phyloP scores from a whole-genome alignment of 306 rosid genomes.

The Dryas alaskensis region DNA sequence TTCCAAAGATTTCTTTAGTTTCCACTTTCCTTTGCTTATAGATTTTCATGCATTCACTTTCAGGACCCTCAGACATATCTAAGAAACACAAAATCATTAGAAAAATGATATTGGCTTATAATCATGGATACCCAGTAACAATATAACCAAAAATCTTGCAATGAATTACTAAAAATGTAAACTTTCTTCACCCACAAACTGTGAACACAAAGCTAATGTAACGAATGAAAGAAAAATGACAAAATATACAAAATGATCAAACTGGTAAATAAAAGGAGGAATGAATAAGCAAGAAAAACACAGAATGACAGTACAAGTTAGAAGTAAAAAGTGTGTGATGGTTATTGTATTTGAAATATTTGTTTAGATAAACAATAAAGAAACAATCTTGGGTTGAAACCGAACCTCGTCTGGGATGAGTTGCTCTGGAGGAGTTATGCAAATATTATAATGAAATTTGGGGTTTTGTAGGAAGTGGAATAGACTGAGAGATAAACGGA shows the following conservation, averaged over 20 bases:
- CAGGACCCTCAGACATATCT: constrained; percentile 7
- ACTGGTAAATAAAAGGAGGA: too few species aligned
- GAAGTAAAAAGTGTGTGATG: neutral
- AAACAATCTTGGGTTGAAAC: neutral
- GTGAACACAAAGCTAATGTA: neutral
- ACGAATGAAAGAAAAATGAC: neutral
- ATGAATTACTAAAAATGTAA: neutral
- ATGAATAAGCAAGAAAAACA: neutral
- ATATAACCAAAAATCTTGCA: neutral
- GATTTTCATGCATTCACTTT: constrained; percentile 10
- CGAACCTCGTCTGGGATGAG: neutral
- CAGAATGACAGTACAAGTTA: neutral
- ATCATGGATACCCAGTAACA: neutral
- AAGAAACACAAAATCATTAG: neutral
- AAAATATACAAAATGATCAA: neutral
- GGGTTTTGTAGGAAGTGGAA: neutral
- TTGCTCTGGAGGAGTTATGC: neutral
- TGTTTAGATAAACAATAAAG: neutral
- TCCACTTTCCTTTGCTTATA: neutral
- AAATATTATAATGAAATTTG: neutral
- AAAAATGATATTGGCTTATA: neutral
- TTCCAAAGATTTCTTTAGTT: neutral
- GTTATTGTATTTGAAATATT: too few species aligned
- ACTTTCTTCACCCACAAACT: neutral
- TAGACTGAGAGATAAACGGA: neutral